Base-by-base conservation (phyloP, 345 rosid species). In the Murraya paniculata region DNA sequence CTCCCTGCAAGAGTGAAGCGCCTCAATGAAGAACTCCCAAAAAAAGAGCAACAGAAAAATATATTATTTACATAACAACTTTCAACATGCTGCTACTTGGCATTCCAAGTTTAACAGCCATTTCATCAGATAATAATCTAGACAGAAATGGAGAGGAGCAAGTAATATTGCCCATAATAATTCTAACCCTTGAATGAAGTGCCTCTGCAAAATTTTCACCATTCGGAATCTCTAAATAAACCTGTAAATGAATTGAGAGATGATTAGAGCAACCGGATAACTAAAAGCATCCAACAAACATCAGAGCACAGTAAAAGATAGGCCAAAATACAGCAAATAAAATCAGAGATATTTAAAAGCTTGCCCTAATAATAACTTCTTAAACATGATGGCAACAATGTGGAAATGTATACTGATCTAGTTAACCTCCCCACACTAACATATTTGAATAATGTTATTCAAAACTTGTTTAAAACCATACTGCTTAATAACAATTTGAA, bases 171-270 rank as follows among this genome's bases (percentile, higher is more conserved):
- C 81, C 70, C 27, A 79, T 62, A 50, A 62, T 27, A 18, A 68
- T 45, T 58, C 69, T 77, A 81, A 91, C 98, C 99, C 91, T 90
- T 35, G 92, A 85, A 75, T 94, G 91, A 85, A 97, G 97, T 58
- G 94, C 91, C 85, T 90, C 91, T 11, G 98, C 99, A 76, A 92
- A 74, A 50, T 87, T 85, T 87, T 94, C 97, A 78, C 97, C 92
- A 77, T 84, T 80, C 11, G 98, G 91, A 59, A 85, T 81, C 90
- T 97, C 99, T 79, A 97, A 85, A 81, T 94, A 97, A 78, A 94
- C 97, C 99, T 96, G 85, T 68, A 75, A 48, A 73, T 71, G 25
- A 77, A 60, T 50, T 61, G 68, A 31, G 25, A 24, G 69, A 61
- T 74, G 53, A 76, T 64, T 60, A 45, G 33, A 53, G 61, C 64